phyloP scores from a whole-genome alignment of 805 yeast species.

The Starmerella etchellsii region DNA sequence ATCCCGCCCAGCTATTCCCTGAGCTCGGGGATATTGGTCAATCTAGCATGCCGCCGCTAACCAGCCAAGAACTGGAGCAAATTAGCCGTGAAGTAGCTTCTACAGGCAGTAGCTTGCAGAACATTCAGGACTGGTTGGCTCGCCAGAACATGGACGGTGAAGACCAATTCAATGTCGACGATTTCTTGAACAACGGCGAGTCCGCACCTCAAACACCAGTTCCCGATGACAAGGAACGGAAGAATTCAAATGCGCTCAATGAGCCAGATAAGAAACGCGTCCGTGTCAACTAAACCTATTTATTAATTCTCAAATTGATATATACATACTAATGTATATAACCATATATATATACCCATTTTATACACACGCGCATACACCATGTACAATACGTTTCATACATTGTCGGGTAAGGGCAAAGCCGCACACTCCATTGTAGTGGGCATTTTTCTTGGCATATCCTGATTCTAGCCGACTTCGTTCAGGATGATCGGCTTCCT shows the following conservation, averaged over 20 bases:
- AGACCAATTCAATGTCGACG: constrained; percentile 20
- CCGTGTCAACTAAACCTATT: background rate
- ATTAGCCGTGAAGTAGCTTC: constrained; percentile 10
- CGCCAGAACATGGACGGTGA: constrained; percentile 8
- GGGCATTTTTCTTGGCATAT: too few relatives aligned
- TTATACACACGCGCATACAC: too few relatives aligned
- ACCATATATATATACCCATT: constrained; percentile 5
- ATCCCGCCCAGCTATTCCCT: constrained; percentile 17
- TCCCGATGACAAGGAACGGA: background rate
- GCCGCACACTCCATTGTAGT: too few relatives aligned
- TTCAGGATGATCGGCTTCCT: constrained; percentile 20
- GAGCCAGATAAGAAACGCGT: constrained; percentile 12
- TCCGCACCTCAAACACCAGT: background rate
- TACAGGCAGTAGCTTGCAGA: constrained; percentile 14
- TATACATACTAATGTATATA: background rate
- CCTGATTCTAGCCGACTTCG: too few relatives aligned
- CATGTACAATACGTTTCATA: too few relatives aligned
- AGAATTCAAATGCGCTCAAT: background rate
- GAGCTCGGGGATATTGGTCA: constrained; percentile 10
- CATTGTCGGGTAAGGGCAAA: too few relatives aligned
- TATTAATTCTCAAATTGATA: constrained; percentile 1
- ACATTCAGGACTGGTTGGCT: constrained; percentile 17
- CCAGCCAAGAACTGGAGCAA: constrained; percentile 15
- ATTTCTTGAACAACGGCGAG: constrained; percentile 16
- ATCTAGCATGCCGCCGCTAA: constrained; percentile 9